phyloP scores from a whole-genome alignment of 2,329 filamentous ascomycete genomes.

The Rhynchosporium graminicola region DNA sequence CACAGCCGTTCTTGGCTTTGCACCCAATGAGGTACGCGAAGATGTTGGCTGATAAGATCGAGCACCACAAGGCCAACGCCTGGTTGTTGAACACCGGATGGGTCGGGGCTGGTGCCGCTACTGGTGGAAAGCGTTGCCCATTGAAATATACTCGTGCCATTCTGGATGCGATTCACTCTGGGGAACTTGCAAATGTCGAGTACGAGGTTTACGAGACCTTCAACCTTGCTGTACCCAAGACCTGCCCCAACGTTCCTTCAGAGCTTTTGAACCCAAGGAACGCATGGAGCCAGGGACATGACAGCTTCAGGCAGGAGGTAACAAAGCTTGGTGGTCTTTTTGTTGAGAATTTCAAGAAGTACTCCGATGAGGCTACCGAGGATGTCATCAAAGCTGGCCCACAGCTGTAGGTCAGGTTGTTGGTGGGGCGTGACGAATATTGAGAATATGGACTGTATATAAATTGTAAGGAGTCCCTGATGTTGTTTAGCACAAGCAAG shows the following conservation, averaged over 20 bases:
- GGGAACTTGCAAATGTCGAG: conserved; percentile 88
- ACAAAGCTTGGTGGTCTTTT: conserved; percentile 88
- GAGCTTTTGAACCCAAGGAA: conserved; percentile 94
- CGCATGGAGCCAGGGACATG: conserved; percentile 81
- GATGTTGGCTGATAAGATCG: conserved; percentile 99
- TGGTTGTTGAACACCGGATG: conserved; percentile 99
- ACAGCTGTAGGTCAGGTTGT: conserved; percentile 27
- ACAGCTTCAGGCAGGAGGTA: conserved; percentile 85
- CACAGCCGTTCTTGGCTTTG: conserved; percentile 96
- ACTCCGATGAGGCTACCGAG: conserved; percentile 77
- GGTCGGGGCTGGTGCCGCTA: conserved; percentile 88
- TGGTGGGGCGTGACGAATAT: neutral
- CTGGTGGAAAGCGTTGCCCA: conserved; percentile 94
- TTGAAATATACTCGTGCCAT: conserved; percentile 99
- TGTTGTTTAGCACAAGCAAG: conserved; percentile 20
- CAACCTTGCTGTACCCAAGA: conserved; percentile 94
- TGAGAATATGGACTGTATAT: neutral
- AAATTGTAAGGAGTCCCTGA: conserved; percentile 34
- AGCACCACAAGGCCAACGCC: conserved; percentile 90
- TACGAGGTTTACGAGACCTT: conserved; percentile 96
- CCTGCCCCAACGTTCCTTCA: conserved; percentile 82
- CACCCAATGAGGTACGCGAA: conserved; percentile 99
- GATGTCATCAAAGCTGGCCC: conserved; percentile 74
- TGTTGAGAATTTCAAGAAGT: conserved; percentile 97
- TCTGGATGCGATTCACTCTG: conserved; percentile 95